A percentile compares a stretch with the other conserved stretches of the same genome.
These are phyloP conservation scores for Silene latifolia DNA, from an alignment of 148 eudicot genomes.

Conservation along the genomic window DNA sequence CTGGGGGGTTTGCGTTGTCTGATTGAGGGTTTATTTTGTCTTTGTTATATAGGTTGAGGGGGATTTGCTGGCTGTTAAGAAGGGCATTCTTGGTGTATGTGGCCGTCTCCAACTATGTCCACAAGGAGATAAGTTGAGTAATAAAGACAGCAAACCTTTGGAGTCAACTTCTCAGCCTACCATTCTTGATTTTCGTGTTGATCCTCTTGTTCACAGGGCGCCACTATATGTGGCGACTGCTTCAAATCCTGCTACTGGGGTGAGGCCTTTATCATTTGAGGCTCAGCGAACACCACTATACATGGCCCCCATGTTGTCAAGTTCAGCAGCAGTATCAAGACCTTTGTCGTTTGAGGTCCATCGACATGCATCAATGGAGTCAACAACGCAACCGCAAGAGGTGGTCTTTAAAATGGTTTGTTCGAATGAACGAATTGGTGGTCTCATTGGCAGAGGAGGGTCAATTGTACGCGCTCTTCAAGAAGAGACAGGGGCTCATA, in stretches of 20 bases:
- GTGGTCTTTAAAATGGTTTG: slow-evolving; percentile 63
- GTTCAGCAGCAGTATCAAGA: slow-evolving; percentile 29
- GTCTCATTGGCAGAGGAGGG: slow-evolving; percentile 79
- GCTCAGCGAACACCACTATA: slow-evolving; percentile 23
- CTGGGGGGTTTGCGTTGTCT: neutral
- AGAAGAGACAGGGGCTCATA: slow-evolving; percentile 64
- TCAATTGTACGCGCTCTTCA: slow-evolving; percentile 56
- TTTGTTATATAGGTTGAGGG: slow-evolving; percentile 63
- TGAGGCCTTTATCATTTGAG: slow-evolving; percentile 27
- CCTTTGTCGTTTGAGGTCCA: slow-evolving; percentile 32
- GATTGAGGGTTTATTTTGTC: slow-evolving; percentile 1
- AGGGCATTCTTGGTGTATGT: slow-evolving; percentile 60
- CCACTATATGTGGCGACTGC: slow-evolving; percentile 32
- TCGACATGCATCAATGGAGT: slow-evolving; percentile 21
- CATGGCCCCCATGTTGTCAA: slow-evolving; percentile 4
- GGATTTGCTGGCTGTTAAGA: slow-evolving; percentile 54
- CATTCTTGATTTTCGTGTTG: slow-evolving; percentile 23
- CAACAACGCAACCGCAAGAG: slow-evolving; percentile 33
- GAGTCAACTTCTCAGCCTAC: slow-evolving; percentile 34
- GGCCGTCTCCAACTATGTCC: slow-evolving; percentile 58
- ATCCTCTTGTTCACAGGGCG: slow-evolving; percentile 34
- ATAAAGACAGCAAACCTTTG: slow-evolving; percentile 33
- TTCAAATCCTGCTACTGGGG: slow-evolving; percentile 27
- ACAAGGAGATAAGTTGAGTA: slow-evolving; percentile 25
- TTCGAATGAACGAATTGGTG: slow-evolving; percentile 53